Evolutionary conservation across 345 rosid species (phyloP).

Genomic region (Sonneratia alba): DNA sequence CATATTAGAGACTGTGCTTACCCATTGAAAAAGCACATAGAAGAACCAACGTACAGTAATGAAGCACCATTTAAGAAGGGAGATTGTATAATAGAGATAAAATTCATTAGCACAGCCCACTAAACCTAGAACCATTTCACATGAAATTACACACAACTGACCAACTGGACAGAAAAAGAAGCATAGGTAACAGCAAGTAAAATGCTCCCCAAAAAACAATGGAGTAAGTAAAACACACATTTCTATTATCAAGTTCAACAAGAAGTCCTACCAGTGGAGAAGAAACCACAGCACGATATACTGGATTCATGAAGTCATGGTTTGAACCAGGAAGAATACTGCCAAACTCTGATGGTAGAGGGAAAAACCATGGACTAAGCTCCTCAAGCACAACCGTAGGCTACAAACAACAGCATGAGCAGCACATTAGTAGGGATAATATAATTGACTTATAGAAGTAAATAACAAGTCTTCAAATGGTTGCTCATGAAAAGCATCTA

Average conservation of each 20-base stretch:
- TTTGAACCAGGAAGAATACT: conserved; percentile 70
- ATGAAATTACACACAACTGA: neutral
- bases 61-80: no score
- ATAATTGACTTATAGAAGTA: neutral
- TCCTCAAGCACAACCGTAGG: conserved; percentile 31
- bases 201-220: neutral
- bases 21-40: no score
- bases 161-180: neutral
- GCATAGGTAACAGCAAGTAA: neutral
- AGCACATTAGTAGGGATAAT: neutral
- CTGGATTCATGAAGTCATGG: conserved; percentile 53
- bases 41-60: no score
- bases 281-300: conserved; percentile 70
- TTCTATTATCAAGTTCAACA: neutral
- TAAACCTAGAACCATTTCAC: no score
- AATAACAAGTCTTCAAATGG: neutral
- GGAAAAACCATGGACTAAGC: conserved; percentile 81
- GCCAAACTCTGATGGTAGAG: conserved; percentile 52
- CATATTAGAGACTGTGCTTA: no score
- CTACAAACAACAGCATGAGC: conserved; percentile 27
- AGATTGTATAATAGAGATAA: no score
- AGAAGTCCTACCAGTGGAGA: conserved; percentile 73
- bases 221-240: neutral
- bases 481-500: neutral
- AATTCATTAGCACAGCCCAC: no score